Evolutionary conservation across 495 filamentous ascomycete species (phyloP).

Genomic region (Xylaria longipes): DNA sequence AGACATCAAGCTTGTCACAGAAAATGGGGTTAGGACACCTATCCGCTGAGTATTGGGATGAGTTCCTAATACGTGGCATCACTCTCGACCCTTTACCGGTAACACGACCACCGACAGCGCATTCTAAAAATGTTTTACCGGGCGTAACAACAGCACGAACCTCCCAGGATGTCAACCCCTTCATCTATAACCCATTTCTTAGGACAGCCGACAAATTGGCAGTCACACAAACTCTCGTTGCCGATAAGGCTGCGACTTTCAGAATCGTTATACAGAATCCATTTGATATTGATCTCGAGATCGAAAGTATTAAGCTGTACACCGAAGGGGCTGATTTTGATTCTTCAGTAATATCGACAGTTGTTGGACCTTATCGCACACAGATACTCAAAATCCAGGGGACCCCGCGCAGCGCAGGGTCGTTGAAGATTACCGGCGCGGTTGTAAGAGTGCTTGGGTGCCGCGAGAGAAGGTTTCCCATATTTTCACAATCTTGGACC

Average conservation of each 20-base stretch:
- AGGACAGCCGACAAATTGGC: constrained; percentile 64
- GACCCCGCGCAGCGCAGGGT: constrained; percentile 68
- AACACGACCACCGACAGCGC: constrained; percentile 68
- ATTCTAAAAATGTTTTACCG: constrained; percentile 73
- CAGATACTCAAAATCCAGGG: constrained; percentile 78
- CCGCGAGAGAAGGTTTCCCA: constrained; percentile 79
- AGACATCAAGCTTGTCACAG: constrained; percentile 76
- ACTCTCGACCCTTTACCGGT: constrained; percentile 61
- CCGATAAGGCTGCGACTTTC: constrained; percentile 78
- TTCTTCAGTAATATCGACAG: constrained; percentile 65
- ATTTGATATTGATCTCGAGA: constrained; percentile 88
- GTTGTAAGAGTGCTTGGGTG: constrained; percentile 81
- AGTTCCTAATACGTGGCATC: constrained; percentile 86
- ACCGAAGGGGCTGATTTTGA: constrained; percentile 74
- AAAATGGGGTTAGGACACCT: constrained; percentile 72
- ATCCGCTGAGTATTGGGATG: constrained; percentile 92
- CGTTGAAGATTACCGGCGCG: constrained; percentile 78
- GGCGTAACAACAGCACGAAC: constrained; percentile 60
- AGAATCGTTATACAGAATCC: constrained; percentile 88
- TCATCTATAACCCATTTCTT: constrained; percentile 90
- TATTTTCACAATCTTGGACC: constrained; percentile 78
- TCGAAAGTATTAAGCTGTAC: constrained; percentile 81
- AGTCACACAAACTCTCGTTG: constrained; percentile 72
- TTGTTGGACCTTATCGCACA: constrained; percentile 78
- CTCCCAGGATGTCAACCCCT: constrained; percentile 74